phyloP scores from a whole-genome alignment of 805 yeast genomes.

The Suhomyces xylopsoci region DNA sequence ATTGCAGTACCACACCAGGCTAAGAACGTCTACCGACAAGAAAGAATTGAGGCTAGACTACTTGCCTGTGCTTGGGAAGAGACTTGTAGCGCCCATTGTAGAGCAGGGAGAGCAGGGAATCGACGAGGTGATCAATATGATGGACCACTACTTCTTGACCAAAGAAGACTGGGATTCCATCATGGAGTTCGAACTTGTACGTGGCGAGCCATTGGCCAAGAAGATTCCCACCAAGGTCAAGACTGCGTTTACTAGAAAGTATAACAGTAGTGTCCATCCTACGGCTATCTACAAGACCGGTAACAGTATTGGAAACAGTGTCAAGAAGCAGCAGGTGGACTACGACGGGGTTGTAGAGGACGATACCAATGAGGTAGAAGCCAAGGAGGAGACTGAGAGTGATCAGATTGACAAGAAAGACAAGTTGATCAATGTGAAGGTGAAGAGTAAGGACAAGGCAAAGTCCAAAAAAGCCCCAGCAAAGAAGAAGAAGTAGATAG shows the following conservation, averaged over 20 bases:
- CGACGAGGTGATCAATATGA: slow-evolving; percentile 55
- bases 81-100: slow-evolving; percentile 58
- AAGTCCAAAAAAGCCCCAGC: slow-evolving; percentile 6
- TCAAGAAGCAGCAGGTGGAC: slow-evolving; percentile 49
- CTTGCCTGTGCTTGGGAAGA: slow-evolving; percentile 59
- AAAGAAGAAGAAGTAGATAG: neutral
- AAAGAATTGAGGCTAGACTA: slow-evolving; percentile 73
- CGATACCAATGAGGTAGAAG: slow-evolving; percentile 47
- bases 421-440: slow-evolving; percentile 50
- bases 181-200: slow-evolving; percentile 71
- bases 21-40: slow-evolving; percentile 74
- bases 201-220: slow-evolving; percentile 46
- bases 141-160: slow-evolving; percentile 85
- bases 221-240: slow-evolving; percentile 75
- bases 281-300: slow-evolving; percentile 79
- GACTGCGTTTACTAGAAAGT: slow-evolving; percentile 80
- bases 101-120: slow-evolving; percentile 61
- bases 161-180: slow-evolving; percentile 90
- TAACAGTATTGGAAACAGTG: slow-evolving; percentile 41
- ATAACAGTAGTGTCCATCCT: slow-evolving; percentile 77
- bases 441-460: slow-evolving; percentile 13
- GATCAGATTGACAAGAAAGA: slow-evolving; percentile 57
- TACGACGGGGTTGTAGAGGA: slow-evolving; percentile 70
- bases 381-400: slow-evolving; percentile 41
- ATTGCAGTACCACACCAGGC: slow-evolving; percentile 80